Base-by-base conservation (phyloP, 495 filamentous ascomycete genomes). In the Clohesyomyces aquaticus region DNA sequence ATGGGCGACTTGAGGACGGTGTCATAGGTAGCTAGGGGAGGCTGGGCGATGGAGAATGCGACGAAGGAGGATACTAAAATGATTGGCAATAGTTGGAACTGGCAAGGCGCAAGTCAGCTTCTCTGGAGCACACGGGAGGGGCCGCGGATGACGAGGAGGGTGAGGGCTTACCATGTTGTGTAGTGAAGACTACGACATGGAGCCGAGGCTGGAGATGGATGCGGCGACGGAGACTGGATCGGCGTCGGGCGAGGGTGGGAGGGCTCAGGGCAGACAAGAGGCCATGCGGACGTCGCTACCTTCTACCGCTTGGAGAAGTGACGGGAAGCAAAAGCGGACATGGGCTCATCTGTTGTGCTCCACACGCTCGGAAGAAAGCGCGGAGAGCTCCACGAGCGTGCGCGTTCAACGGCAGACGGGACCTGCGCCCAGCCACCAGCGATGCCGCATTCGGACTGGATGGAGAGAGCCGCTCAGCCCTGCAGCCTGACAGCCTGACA, bases 1-100 rank as follows among this genome's bases (percentile, higher is more conserved):
- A 83, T 75, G 10, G 83, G 83, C 16, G 85, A 87, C 29, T 71
- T 66, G 47, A 88, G 77, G 8, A 80, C 80, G 16, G 76, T 83
- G 48, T 81, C 43, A 63, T 83, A 72, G 49, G 67, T 53, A 54
- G 63, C 64, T 23, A 69, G 71, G n/a, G 72, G 71, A 10, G 69
- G 65, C 45, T 53, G 59, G 45, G 61, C 61, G 26, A 52, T 21
- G 1, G 61, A 53, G 35, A 25, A 11, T 21, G 32, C 1, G 38
- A 38, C 18, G 50, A 63, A 26, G 35, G 49, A 28, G 46, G 42
- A 28, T 10, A 48, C 58, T 18, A 59, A 18, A 63, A 68, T 27
- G 61, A 68, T 48, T 50, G 60, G 32, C 60, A 29, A 57, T 61
- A 68, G 65, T 59, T 68, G 65, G 55, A 63, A 63, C 65, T 64